These are phyloP conservation scores for Mucor circinelloides DNA, from an alignment of 371 early-diverging fungal species.

Conservation along the genomic window DNA sequence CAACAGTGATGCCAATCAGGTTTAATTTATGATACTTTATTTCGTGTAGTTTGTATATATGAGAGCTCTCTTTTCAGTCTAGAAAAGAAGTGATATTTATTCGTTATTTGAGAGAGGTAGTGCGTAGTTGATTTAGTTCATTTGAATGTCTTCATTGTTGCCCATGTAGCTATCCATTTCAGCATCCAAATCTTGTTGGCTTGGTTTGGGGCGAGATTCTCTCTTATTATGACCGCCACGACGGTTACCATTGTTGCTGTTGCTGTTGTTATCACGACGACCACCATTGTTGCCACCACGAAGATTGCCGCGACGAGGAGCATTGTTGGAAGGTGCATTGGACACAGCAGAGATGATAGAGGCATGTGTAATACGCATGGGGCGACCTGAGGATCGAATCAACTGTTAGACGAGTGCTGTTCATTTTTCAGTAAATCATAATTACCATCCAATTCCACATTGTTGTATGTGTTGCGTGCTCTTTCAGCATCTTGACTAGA, in stretches of 20 bases:
- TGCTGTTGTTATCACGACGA: conserved; percentile 13
- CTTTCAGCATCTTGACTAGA: conserved; percentile 52
- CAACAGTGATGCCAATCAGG: neutral
- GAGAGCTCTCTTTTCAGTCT: neutral
- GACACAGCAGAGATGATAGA: conserved; percentile 19
- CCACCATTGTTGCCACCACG: conserved; percentile 13
- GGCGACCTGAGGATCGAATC: conserved; percentile 34
- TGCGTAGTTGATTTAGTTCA: conserved; percentile 5
- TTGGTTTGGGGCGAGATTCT: conserved; percentile 38
- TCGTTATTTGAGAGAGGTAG: neutral
- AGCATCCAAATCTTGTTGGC: conserved; percentile 50
- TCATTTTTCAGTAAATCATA: neutral
- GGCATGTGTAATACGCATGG: conserved; percentile 49
- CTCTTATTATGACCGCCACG: conserved; percentile 21
- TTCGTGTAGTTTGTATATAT: neutral
- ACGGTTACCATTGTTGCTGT: conserved; percentile 13
- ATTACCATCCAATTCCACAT: conserved; percentile 65
- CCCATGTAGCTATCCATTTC: conserved; percentile 58
- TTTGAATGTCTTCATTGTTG: conserved; percentile 14
- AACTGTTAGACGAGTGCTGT: neutral
- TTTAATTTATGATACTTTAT: neutral
- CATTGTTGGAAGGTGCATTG: conserved; percentile 10
- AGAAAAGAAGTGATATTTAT: neutral
- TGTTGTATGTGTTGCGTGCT: conserved; percentile 59
- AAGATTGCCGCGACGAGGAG: conserved; percentile 9